A percentile compares a stretch with the other conserved stretches of the same genome.
Conservation (phyloP, 495 filamentous ascomycete species). For the Staphylotrichum longicolle region DNA sequence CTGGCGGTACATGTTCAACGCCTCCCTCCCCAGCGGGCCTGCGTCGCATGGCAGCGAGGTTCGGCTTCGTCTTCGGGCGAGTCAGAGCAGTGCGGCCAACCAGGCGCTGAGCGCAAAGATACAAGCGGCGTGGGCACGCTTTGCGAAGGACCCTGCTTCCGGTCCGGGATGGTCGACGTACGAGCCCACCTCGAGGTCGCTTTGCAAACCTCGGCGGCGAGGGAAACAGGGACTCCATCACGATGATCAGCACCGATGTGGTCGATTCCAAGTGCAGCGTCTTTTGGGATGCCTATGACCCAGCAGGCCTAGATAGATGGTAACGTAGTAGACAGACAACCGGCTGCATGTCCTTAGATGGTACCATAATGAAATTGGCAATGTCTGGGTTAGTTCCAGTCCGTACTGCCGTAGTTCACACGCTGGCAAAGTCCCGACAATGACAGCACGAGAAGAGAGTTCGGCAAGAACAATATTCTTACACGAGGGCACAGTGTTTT, state of each 20-base stretch:
- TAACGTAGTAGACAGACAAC: no score
- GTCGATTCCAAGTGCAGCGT: slow-evolving; percentile 1
- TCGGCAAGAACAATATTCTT: no score
- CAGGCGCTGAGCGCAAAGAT: not conserved
- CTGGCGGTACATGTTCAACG: slow-evolving; percentile 8
- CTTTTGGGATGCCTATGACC: slow-evolving; percentile 6
- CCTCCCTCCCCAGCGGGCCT: not conserved
- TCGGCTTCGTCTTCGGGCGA: not conserved
- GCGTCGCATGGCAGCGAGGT: slow-evolving; percentile 2
- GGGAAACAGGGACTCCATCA: not conserved
- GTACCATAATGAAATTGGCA: no score
- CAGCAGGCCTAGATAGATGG: not conserved
- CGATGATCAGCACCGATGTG: not conserved
- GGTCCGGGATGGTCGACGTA: slow-evolving; percentile 1
- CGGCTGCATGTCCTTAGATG: no score
- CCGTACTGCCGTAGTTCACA: no score
- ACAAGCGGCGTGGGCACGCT: not conserved
- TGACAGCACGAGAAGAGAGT: no score
- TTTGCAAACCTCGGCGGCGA: not conserved
- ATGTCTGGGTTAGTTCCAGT: no score
- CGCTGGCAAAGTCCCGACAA: no score
- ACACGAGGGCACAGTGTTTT: no score
- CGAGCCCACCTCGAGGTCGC: not conserved
- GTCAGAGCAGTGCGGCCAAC: not conserved
- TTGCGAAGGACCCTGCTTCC: not conserved